phyloP scores from a whole-genome alignment of 2,329 filamentous ascomycete species.

The Clarireedia homoeocarpa region DNA sequence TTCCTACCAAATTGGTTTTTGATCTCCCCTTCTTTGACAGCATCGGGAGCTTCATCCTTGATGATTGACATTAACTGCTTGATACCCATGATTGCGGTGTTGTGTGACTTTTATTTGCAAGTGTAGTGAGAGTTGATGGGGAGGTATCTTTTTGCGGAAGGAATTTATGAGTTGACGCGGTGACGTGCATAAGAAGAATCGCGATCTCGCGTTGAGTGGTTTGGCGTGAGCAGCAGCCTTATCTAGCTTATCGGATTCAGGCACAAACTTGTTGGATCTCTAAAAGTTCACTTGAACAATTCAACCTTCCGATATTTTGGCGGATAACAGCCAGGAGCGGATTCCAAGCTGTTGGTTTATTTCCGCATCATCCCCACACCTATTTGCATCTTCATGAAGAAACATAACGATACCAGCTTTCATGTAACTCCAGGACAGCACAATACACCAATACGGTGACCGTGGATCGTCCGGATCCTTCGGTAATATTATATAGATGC shows the following conservation, averaged over 20 bases:
- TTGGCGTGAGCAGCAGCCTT: not conserved
- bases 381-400: too few relatives aligned
- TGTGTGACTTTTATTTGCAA: slow-evolving; percentile 3
- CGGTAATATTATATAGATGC: too few relatives aligned
- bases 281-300: not conserved
- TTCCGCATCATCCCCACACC: too few relatives aligned
- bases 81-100: slow-evolving; percentile 46
- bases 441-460: not conserved
- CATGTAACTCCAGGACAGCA: not conserved
- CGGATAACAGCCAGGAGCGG: not conserved
- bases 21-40: slow-evolving; percentile 94
- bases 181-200: slow-evolving; percentile 7
- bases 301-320: not conserved
- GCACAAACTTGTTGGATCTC: not conserved
- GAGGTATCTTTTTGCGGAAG: not conserved
- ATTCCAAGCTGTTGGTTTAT: too few relatives aligned
- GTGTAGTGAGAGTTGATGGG: not conserved
- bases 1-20: slow-evolving; percentile 98
- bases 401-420: too few relatives aligned
- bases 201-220: slow-evolving; percentile 13
- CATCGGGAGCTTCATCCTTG: slow-evolving; percentile 88
- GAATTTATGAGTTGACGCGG: slow-evolving; percentile 5
- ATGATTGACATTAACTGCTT: slow-evolving; percentile 75
- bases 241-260: not conserved
- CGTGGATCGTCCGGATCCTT: too few relatives aligned